Evolutionary conservation across 148 eudicot genomes (phyloP), one percentile per base, ranked within the genome.

Genomic region (Cornus suecica): DNA sequence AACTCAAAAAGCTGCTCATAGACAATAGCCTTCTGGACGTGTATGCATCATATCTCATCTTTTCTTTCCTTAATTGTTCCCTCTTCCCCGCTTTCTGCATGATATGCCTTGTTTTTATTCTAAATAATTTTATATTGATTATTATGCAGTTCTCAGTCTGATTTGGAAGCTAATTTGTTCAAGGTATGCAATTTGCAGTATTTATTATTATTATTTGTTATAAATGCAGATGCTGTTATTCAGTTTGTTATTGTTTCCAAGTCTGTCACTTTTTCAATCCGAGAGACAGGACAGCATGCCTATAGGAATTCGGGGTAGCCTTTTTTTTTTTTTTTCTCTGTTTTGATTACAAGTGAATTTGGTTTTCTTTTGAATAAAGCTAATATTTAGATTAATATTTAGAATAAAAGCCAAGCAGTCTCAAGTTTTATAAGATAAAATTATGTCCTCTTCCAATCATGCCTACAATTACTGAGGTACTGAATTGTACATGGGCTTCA

Each of bases 1-100:
- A 95, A 68, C 89, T 95, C 72, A 95, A 95, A 78, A 95, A 95
- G 89, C 84, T 95, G 85, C 91, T 95, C 66, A 83, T 92, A 60
- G 99, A 95, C 84, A 95, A 95, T 76, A 95, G 99, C 81, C 90
- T 95, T 81, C 88, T 95, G 48, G 99, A 94, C 72, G 97, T 95
- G 99, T 95, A 92, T 80, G 92, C 68, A 68, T 76, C 83, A 11
- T 66, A 15, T 74, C 65, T 75, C 69, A 74, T 29, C 56, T 25
- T 30, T 66, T 58, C 14, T 65, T 61, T 71, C 22, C 25, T 51
- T 26, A 69, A 31, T 63, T 31, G 18, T 76, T 30, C 1, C n/a
- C 3, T 65, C 52, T 69, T 48, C 32, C 65, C 41, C 41, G 24
- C 26, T 11, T 32, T 63, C 67, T 68, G 20, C 42, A 15, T 52